Percentiles rank a stretch among this genome's conserved stretches.
Evolutionary conservation across 2,329 filamentous ascomycete species (phyloP).

Genomic region (Parasarocladium wereldwijsianum): DNA sequence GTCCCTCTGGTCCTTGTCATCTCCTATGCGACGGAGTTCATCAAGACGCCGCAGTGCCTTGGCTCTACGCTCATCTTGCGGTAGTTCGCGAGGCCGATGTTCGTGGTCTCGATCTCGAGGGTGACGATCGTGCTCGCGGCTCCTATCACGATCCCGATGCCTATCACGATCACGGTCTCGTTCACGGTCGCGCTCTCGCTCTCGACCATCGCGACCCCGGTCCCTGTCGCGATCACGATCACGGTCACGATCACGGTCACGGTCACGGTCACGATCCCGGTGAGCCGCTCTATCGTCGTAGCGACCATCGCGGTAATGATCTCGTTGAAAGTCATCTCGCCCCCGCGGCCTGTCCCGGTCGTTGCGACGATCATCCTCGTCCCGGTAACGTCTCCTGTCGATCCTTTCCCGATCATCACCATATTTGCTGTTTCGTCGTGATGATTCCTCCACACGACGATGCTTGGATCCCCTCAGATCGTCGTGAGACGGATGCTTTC

Average conservation of each 20-base stretch:
- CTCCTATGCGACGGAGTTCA: slow-evolving; percentile 28
- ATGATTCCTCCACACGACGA: slow-evolving; percentile 24
- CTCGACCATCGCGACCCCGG: slow-evolving; percentile 13
- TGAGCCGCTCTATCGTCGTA: slow-evolving; percentile 19
- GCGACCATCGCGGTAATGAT: slow-evolving; percentile 5
- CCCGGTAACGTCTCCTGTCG: slow-evolving; percentile 15
- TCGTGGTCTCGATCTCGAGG: slow-evolving; percentile 12
- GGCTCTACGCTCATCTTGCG: slow-evolving; percentile 24
- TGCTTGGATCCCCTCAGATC: slow-evolving; percentile 27
- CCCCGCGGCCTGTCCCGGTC: slow-evolving; percentile 10
- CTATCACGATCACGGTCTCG: slow-evolving; percentile 10
- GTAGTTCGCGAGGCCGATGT: slow-evolving; percentile 14
- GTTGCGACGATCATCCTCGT: slow-evolving; percentile 14
- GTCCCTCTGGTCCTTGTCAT: slow-evolving; percentile 33
- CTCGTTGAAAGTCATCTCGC: slow-evolving; percentile 11
- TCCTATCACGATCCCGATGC: slow-evolving; percentile 6
- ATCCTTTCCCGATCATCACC: slow-evolving; percentile 21
- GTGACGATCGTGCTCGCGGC: slow-evolving; percentile 9
- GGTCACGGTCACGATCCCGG: slow-evolving; percentile 18
- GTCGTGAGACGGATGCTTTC: slow-evolving; percentile 42
- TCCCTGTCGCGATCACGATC: slow-evolving; percentile 11
- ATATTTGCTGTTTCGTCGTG: slow-evolving; percentile 21
- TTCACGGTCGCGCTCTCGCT: slow-evolving; percentile 12
- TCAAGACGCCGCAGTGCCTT: slow-evolving; percentile 25
- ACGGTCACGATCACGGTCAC: slow-evolving; percentile 13